Conservation (phyloP, 176 grass and related monocot genomes). For the Eragrostis nindensis region DNA sequence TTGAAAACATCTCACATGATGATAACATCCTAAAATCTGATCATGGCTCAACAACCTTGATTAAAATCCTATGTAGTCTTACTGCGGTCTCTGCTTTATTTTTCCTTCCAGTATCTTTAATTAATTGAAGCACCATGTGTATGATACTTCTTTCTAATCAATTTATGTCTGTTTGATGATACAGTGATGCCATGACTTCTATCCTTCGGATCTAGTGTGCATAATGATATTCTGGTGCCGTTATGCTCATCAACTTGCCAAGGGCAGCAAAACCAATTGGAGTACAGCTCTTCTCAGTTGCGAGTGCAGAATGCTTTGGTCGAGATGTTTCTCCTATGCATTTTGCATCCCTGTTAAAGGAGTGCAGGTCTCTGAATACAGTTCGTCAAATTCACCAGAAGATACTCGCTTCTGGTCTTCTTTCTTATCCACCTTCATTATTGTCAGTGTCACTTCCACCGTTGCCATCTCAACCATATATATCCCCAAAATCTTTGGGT, state of each 20-base stretch:
- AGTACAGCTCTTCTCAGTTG: constrained; percentile 32
- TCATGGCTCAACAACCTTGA: background rate
- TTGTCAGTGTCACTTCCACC: constrained; percentile 40
- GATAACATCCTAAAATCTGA: background rate
- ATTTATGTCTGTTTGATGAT: constrained; percentile 4
- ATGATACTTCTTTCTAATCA: constrained; percentile 24
- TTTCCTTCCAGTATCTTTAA: background rate
- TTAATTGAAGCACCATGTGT: background rate
- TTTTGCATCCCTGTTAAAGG: constrained; percentile 52
- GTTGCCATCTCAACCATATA: constrained; percentile 36
- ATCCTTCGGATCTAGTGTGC: constrained; percentile 7
- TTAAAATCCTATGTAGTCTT: background rate
- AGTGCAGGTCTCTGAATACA: constrained; percentile 43
- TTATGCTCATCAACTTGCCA: constrained; percentile 42
- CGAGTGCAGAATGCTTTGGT: constrained; percentile 35
- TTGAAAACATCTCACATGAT: constrained; percentile 3
- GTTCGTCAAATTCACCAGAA: constrained; percentile 59
- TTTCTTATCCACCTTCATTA: constrained; percentile 42
- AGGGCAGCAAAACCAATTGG: constrained; percentile 27
- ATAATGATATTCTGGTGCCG: background rate
- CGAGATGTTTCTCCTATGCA: constrained; percentile 26
- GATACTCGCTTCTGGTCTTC: constrained; percentile 49
- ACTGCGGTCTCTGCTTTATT: constrained; percentile 1
- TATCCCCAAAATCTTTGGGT: constrained; percentile 49
- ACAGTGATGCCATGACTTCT: constrained; percentile 42